A percentile compares a stretch with the other conserved stretches of the same genome.
Conservation (phyloP, 768 basidiomycete species). For the Crepidotus variabilis region DNA sequence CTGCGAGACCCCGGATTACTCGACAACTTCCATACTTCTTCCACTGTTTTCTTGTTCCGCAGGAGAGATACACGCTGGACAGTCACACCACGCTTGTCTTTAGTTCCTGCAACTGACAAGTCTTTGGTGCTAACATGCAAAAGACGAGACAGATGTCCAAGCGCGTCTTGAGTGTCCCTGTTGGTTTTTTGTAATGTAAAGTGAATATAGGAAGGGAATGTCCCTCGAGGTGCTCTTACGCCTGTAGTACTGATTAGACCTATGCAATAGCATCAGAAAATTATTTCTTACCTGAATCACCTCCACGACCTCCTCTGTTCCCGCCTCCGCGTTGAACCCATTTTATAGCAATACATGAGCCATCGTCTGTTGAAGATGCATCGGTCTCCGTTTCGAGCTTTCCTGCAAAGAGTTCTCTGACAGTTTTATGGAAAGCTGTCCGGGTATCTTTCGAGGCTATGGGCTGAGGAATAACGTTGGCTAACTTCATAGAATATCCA, state of each 20-base stretch:
- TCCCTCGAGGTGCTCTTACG: conserved; percentile 52
- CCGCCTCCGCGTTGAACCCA: conserved; percentile 60
- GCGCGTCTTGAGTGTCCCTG: conserved; percentile 93
- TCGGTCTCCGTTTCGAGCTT: conserved; percentile 85
- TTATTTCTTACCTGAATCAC: conserved; percentile 23
- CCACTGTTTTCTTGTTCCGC: conserved; percentile 71
- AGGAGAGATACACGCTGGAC: conserved; percentile 85
- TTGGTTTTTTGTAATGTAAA: conserved; percentile 98
- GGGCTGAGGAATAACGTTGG: conserved; percentile 44
- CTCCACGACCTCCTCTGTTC: conserved; percentile 41
- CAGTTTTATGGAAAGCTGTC: conserved; percentile 74
- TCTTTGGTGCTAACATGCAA: conserved; percentile 79
- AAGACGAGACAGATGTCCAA: conserved; percentile 72
- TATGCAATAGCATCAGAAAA: neutral
- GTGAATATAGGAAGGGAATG: conserved; percentile 86
- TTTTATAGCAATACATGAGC: conserved; percentile 75
- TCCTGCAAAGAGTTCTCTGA: conserved; percentile 79
- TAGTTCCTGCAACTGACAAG: conserved; percentile 90
- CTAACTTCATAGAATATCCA: conserved; percentile 3
- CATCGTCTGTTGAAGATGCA: conserved; percentile 50
- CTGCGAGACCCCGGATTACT: conserved; percentile 64
- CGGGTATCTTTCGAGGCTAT: conserved; percentile 79
- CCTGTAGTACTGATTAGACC: neutral
- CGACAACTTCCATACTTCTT: conserved; percentile 79
- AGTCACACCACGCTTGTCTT: conserved; percentile 97